These are phyloP conservation scores for Urostyla sp. DNA, from an alignment of 73 alveolate species.

Conservation along the genomic window DNA sequence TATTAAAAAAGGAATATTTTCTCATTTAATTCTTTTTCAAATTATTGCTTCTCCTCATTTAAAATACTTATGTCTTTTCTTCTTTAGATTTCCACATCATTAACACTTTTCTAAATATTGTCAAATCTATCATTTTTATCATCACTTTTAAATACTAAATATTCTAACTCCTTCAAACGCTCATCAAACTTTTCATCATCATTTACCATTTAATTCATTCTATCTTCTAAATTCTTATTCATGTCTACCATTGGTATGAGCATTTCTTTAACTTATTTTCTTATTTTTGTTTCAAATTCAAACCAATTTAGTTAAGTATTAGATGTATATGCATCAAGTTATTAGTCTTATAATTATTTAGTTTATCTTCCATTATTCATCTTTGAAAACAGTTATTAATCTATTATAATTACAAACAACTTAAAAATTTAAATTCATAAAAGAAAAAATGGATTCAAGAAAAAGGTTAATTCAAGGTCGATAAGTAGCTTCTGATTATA, in stretches of 20 bases:
- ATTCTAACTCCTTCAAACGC: conserved; percentile 28
- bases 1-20: conserved; percentile 17
- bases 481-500: no score
- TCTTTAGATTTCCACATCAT: conserved; percentile 19
- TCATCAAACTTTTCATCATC: background rate
- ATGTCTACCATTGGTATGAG: conserved; percentile 6
- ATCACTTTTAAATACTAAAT: conserved; percentile 9
- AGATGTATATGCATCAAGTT: no score
- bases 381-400: no score
- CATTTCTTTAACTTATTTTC: conserved; percentile 26
- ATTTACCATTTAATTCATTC: background rate
- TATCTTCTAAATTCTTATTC: background rate
- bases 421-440: no score
- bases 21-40: background rate
- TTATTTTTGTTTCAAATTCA: conserved; percentile 36
- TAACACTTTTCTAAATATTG: conserved; percentile 7
- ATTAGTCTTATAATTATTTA: no score
- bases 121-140: conserved; percentile 31
- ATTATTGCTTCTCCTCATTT: background rate
- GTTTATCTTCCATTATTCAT: no score
- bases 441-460: no score
- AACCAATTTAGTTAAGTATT: conserved; percentile 42
- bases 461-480: no score
- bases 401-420: no score
- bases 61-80: conserved; percentile 24